Conservation (phyloP, 805 yeast species). For the Metschnikowia kofuensis region DNA sequence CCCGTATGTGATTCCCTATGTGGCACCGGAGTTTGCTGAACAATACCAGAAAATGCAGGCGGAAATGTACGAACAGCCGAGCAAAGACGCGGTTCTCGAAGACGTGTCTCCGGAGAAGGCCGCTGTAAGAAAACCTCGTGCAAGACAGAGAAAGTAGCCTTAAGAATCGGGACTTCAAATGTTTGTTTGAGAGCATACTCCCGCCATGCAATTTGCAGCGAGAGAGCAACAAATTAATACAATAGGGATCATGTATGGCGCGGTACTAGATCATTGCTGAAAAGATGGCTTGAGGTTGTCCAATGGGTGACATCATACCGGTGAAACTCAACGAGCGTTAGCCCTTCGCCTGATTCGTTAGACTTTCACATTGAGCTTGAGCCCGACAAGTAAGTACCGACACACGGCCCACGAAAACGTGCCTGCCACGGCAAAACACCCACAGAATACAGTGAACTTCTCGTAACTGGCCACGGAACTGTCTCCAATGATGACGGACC, state of each 20-base stretch:
- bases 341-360: not conserved
- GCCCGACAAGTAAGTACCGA: conserved; percentile 46
- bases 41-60: conserved; percentile 23
- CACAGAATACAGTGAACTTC: conserved; percentile 44
- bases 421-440: conserved; percentile 37
- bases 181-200: too few species aligned
- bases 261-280: too few species aligned
- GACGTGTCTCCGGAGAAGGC: not conserved
- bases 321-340: too few species aligned
- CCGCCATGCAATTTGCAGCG: too few species aligned
- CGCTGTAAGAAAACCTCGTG: not conserved
- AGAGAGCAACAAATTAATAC: too few species aligned
- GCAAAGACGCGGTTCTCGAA: not conserved
- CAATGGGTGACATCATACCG: too few species aligned
- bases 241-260: too few species aligned
- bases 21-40: conserved; percentile 39
- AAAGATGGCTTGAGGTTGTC: too few species aligned
- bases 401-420: conserved; percentile 42
- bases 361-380: conserved; percentile 21
- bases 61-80: not conserved
- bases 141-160: not conserved
- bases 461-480: conserved; percentile 33
- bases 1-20: conserved; percentile 29
- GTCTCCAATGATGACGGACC: conserved; percentile 35
- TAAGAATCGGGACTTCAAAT: too few species aligned